Evolutionary conservation across 1,139 yeast genomes (phyloP), one percentile per base, ranked within the genome.

Genomic region (Trichomonascaceae sp.): DNA sequence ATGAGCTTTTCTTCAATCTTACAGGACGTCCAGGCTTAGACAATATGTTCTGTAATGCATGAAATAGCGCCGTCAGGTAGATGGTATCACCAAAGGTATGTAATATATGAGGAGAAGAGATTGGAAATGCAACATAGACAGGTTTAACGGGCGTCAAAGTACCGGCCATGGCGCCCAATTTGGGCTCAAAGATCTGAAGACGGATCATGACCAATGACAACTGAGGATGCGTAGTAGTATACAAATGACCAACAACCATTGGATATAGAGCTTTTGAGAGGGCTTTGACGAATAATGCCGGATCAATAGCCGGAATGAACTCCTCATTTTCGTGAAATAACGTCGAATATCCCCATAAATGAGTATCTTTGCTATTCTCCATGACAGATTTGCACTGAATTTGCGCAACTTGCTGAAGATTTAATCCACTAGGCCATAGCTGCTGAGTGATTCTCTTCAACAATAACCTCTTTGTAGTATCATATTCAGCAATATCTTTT

Each of bases 401-500:
- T 60, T 86, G 91, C 0, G 95, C 85, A 48, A 83, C 66, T 64
- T 87, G 96, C 18, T 82, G 73, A 6, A 86, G 68, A 61, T 84
- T 86, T 50, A 87, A 68, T 0, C 95, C 95, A 2, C 71, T 62
- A 0, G 79, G 74, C 83, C 90, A 87, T 63, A 74, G 81, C 38
- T 82, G 82, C 43, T 72, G 32, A 1, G 51, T 38, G 18, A 49
- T 43, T 19, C 38, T 27, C 18, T 43, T 43, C 32, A 49, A 7
- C 3, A 49, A 15, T 2, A 49, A 18, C 43, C 47, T 15, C 22
- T 43, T 43, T 2, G 51, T 30, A 18, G 36, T 43, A 9, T 20
- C 41, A 7, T 30, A 49, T 43, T 19, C 32, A 39, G 13, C 43
- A 13, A n/a, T 43, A 17, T 43, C 44, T 39, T 13, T 44, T 43